These are phyloP conservation scores for Fusarium marasasianum DNA, from an alignment of 2,329 filamentous ascomycete species.

Conservation along the genomic window DNA sequence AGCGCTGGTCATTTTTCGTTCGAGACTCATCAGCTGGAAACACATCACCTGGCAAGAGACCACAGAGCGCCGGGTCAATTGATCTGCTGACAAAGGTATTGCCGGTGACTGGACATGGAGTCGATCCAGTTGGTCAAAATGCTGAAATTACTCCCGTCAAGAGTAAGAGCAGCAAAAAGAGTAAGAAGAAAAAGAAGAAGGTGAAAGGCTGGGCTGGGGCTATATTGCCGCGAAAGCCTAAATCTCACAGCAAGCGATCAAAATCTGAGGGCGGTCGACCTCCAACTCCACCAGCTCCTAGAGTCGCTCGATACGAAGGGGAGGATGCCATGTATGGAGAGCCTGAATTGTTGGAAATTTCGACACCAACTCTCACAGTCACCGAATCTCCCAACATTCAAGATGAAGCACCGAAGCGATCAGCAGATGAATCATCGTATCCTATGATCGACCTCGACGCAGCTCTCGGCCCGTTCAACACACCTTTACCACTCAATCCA, in stretches of 20 bases:
- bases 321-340: constrained; percentile 45
- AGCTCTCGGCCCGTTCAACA: constrained; percentile 91
- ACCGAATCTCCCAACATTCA: constrained; percentile 51
- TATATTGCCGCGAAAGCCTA: constrained; percentile 71
- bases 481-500: constrained; percentile 70
- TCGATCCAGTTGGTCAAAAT: constrained; percentile 42
- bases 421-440: constrained; percentile 72
- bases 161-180: constrained; percentile 47
- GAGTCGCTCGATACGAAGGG: constrained; percentile 41
- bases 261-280: constrained; percentile 53
- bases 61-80: constrained; percentile 58
- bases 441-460: constrained; percentile 95
- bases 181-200: constrained; percentile 66
- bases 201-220: constrained; percentile 78
- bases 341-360: constrained; percentile 39
- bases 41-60: constrained; percentile 58
- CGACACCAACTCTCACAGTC: constrained; percentile 53
- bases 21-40: constrained; percentile 64
- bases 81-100: constrained; percentile 48
- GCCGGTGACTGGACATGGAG: constrained; percentile 50
- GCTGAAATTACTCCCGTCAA: constrained; percentile 33
- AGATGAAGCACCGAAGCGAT: constrained; percentile 48
- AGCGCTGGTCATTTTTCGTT: constrained; percentile 70
- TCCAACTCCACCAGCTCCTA: constrained; percentile 57
- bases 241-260: constrained; percentile 56